Evolutionary conservation across 129 eudicot species (phyloP), one percentile per base, ranked within the genome.

Genomic region (Pseudognaphalium luteoalbum): DNA sequence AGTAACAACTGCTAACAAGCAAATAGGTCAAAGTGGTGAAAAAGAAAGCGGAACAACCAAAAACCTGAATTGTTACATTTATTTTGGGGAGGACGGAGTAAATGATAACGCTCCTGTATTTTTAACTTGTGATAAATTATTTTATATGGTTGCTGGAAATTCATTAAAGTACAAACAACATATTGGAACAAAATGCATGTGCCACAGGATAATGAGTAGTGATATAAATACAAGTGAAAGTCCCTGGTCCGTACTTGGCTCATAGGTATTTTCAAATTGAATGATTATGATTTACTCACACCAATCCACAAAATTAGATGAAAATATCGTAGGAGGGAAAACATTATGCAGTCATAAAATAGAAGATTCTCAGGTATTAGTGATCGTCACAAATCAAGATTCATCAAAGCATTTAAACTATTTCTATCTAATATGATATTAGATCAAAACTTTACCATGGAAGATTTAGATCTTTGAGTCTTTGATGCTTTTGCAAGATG

Each of bases 401-500:
- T 42, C 16, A 44, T 63, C 64, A 29, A 63, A 30, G 19, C 4
- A 34, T 73, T 22, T 17, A 32, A 52, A 71, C 56, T 30, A 22
- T 5, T 78, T 61, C 3, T 6, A 62, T 17, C 30, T 19, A 69
- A 41, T 28, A 41, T 29, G 57, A 37, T 47, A 29, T 1, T 2
- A 5, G 19, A 28, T 34, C 0, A 75, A 19, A 35, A 3, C 37
- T 29, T 86, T 81, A 91, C 97, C 90, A 86, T 77, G 50, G 95
- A 91, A 54, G 97, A 88, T 37, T 78, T 77, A 16, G 95, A 83
- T 83, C 82, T 88, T 85, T 91, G 97, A 57, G 78, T 68, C 81
- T 82, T 88, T 64, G 92, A 83, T 64, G 97, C 97, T 76, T 85
- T 87, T 32, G 82, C 72, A 16, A 91, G 86, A 66, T 91, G 88